Evolutionary conservation across 2,329 filamentous ascomycete genomes (phyloP).

Genomic region (Hysterium pulicare): DNA sequence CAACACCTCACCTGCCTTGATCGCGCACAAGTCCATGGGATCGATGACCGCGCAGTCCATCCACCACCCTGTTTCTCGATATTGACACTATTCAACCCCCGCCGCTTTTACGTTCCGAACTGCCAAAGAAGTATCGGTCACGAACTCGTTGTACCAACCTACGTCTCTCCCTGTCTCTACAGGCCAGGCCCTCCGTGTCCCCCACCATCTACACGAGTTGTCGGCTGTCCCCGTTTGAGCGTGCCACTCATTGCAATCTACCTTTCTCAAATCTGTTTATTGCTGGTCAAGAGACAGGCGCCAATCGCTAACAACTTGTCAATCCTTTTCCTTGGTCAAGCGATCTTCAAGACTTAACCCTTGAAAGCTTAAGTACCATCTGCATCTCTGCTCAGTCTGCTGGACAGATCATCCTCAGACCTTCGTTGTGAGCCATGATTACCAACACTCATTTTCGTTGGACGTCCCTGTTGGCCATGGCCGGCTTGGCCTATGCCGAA

Average conservation of each 20-base stretch:
- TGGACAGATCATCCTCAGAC: conserved; percentile 13
- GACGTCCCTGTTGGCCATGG: conserved; percentile 6
- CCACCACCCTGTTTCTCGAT: conserved; percentile 9
- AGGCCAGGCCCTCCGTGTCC: background rate
- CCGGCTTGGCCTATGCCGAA: conserved; percentile 24
- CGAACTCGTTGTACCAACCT: conserved; percentile 17
- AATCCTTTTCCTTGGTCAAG: conserved; percentile 11
- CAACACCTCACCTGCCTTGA: conserved; percentile 14
- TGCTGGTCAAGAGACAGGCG: conserved; percentile 40
- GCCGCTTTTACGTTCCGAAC: conserved; percentile 17
- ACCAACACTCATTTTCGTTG: conserved; percentile 13
- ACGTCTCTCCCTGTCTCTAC: no score
- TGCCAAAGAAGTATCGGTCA: conserved; percentile 21
- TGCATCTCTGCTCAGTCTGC: conserved; percentile 16
- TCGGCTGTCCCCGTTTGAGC: conserved; percentile 15
- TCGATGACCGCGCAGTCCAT: background rate
- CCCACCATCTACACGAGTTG: background rate
- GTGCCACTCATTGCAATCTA: conserved; percentile 1
- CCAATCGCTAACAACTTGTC: conserved; percentile 27
- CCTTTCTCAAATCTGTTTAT: conserved; percentile 26
- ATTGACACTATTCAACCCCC: conserved; percentile 15
- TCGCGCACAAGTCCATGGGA: conserved; percentile 12
- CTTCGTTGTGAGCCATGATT: conserved; percentile 14
- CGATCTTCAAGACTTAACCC: no score
- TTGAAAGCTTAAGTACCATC: conserved; percentile 22